phyloP scores from a whole-genome alignment of 306 rosid species.

The Gynostemma pentaphyllum region DNA sequence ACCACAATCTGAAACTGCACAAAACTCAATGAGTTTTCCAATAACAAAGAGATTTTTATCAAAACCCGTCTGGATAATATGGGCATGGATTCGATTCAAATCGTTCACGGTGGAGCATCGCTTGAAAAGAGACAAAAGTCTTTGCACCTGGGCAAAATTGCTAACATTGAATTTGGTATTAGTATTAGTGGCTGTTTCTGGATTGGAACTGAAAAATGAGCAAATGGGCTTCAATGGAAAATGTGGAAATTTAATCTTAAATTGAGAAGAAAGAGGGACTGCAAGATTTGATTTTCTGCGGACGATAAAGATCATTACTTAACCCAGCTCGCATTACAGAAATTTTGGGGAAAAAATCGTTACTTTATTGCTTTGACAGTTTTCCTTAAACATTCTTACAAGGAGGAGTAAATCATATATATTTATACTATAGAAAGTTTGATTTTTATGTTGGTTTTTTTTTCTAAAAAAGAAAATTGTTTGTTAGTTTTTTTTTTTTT shows the following conservation, averaged over 20 bases:
- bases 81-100: constrained; percentile 44
- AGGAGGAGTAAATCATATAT: no score
- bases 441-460: no score
- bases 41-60: constrained; percentile 30
- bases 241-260: neutral
- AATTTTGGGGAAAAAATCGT: neutral
- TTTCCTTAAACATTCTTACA: no score
- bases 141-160: constrained; percentile 21
- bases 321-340: no score
- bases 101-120: constrained; percentile 38
- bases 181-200: no score
- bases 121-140: constrained; percentile 36
- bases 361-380: neutral
- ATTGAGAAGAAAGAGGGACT: neutral
- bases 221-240: constrained; percentile 1
- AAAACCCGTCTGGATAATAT: constrained; percentile 30
- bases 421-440: no score
- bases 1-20: constrained; percentile 26
- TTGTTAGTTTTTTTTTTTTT: no score
- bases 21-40: constrained; percentile 46
- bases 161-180: constrained; percentile 13
- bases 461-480: no score
- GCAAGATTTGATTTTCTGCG: constrained; percentile 10
- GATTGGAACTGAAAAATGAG: constrained; percentile 7
- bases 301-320: constrained; percentile 12